These are phyloP conservation scores for Russula dissimulans DNA, from an alignment of 768 basidiomycete genomes.

Conservation along the genomic window DNA sequence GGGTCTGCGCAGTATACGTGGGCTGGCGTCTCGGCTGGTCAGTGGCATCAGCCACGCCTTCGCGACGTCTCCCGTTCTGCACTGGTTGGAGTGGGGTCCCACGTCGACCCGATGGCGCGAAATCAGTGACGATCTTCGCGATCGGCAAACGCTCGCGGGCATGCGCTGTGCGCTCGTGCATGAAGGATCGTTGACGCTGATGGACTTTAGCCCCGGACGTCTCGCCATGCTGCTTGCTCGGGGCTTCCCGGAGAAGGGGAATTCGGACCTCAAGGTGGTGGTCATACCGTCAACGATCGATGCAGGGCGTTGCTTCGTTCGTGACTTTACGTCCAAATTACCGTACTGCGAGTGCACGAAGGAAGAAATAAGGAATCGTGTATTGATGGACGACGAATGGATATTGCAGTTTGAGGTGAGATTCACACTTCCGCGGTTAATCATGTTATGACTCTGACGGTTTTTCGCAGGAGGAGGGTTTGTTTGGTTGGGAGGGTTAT, in stretches of 20 bases:
- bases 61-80: neutral
- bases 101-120: slow-evolving; percentile 12
- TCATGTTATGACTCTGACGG: neutral
- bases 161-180: slow-evolving; percentile 12
- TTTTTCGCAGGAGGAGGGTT: slow-evolving; percentile 7
- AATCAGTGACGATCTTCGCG: slow-evolving; percentile 2
- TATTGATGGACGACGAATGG: slow-evolving; percentile 17
- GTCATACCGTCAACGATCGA: neutral
- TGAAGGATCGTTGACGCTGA: slow-evolving; percentile 2
- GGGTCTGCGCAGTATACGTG: neutral
- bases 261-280: neutral
- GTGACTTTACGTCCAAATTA: slow-evolving; percentile 1
- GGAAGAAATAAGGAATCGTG: slow-evolving; percentile 1
- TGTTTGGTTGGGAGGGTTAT: slow-evolving; percentile 15
- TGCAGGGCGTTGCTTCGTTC: slow-evolving; percentile 5
- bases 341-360: slow-evolving; percentile 2
- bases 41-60: neutral
- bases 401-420: slow-evolving; percentile 12
- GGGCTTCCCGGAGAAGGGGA: neutral
- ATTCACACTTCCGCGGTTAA: neutral
- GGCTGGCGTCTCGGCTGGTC: neutral
- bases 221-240: neutral
- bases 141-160: slow-evolving; percentile 11
- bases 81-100: slow-evolving; percentile 12
- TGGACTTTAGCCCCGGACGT: slow-evolving; percentile 14